Percentiles rank a stretch among this genome's conserved stretches.
These are phyloP conservation scores for Penicillium paneum DNA, from an alignment of 2,329 filamentous ascomycete species.

Conservation along the genomic window DNA sequence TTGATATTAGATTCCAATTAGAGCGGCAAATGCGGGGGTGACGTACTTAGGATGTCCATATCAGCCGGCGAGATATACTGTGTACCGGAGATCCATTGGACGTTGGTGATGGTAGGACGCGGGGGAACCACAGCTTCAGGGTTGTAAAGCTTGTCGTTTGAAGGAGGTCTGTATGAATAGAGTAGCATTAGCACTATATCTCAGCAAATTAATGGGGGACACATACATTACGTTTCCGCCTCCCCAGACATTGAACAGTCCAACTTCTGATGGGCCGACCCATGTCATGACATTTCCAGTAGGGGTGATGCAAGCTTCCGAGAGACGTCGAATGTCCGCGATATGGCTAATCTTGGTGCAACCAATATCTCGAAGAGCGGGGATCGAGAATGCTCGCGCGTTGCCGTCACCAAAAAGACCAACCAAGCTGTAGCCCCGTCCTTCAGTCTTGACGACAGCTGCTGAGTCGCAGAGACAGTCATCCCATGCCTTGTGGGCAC, in stretches of 20 bases:
- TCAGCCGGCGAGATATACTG: slow-evolving; percentile 85
- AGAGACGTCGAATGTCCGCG: slow-evolving; percentile 70
- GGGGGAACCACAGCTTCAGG: slow-evolving; percentile 69
- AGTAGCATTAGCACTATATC: slow-evolving; percentile 21
- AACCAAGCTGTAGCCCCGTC: slow-evolving; percentile 74
- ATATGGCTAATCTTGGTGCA: slow-evolving; percentile 61
- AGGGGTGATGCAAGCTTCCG: slow-evolving; percentile 66
- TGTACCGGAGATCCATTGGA: slow-evolving; percentile 96
- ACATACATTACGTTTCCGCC: slow-evolving; percentile 63
- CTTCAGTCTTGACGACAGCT: slow-evolving; percentile 68
- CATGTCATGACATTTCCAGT: slow-evolving; percentile 83
- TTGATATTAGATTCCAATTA: slow-evolving; percentile 3
- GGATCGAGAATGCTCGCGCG: slow-evolving; percentile 79
- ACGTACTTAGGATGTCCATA: slow-evolving; percentile 72
- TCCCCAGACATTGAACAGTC: slow-evolving; percentile 81
- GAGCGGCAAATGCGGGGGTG: neutral
- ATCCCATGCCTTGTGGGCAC: slow-evolving; percentile 88
- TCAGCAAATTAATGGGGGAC: slow-evolving; percentile 15
- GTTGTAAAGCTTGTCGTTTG: slow-evolving; percentile 75
- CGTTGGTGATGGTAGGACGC: slow-evolving; percentile 86
- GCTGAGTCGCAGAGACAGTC: slow-evolving; percentile 79
- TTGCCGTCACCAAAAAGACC: slow-evolving; percentile 81
- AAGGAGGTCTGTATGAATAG: slow-evolving; percentile 37
- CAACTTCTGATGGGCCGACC: slow-evolving; percentile 82
- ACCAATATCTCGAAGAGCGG: slow-evolving; percentile 79